Conservation (phyloP, 495 filamentous ascomycete genomes). For the Letharia lupina region DNA sequence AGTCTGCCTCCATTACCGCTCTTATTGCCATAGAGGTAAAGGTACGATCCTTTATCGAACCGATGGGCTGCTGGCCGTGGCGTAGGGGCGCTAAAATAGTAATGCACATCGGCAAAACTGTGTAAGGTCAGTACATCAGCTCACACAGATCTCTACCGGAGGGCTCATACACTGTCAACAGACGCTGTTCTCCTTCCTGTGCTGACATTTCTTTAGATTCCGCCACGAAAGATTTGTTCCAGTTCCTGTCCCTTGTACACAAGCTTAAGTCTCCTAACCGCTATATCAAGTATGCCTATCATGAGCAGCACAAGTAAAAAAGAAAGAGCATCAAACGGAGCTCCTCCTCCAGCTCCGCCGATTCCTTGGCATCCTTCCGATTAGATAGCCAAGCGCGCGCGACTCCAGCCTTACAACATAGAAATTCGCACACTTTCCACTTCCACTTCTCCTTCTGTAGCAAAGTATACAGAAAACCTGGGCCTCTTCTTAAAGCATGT, state of each 20-base stretch:
- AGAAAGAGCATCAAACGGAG: not conserved
- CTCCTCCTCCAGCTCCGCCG: not conserved
- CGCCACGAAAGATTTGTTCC: not conserved
- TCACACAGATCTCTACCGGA: conserved; percentile 19
- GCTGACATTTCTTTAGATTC: conserved; percentile 52
- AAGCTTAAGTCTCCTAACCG: not conserved
- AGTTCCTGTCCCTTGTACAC: not conserved
- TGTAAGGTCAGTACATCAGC: not conserved
- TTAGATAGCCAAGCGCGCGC: conserved; percentile 6
- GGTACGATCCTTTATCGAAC: conserved; percentile 81
- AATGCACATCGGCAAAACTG: conserved; percentile 86
- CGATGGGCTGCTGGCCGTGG: conserved; percentile 69
- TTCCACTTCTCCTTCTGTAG: not conserved
- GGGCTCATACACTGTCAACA: conserved; percentile 64
- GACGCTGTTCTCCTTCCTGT: conserved; percentile 65
- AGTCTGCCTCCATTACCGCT: conserved; percentile 58
- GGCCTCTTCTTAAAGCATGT: not conserved
- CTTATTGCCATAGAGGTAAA: conserved; percentile 77
- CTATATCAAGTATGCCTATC: not conserved
- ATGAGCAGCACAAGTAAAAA: not conserved
- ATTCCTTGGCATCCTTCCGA: not conserved
- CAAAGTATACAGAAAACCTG: not conserved
- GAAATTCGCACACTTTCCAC: not conserved
- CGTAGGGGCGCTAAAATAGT: conserved; percentile 69
- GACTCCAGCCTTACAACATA: not conserved